These are phyloP conservation scores for Fusarium tuaranense DNA, from an alignment of 2,329 filamentous ascomycete genomes.

Conservation along the genomic window DNA sequence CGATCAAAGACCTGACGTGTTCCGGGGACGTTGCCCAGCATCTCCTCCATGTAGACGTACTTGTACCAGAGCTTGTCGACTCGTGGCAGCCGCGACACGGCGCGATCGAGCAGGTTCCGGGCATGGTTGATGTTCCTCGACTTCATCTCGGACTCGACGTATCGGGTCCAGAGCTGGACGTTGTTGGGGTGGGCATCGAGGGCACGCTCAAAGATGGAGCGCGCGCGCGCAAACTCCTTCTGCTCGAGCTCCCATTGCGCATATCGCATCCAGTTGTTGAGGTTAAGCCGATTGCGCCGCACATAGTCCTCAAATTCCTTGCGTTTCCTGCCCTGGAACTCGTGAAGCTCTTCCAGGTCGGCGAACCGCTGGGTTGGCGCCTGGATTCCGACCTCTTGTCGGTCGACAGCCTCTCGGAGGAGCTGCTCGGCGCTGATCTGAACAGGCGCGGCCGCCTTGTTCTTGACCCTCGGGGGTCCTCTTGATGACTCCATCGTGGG, in stretches of 20 bases:
- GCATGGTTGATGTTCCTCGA: slow-evolving; percentile 94
- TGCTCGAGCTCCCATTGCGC: slow-evolving; percentile 98
- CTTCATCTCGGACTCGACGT: slow-evolving; percentile 98
- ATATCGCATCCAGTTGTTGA: slow-evolving; percentile 99
- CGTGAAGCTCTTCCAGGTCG: slow-evolving; percentile 96
- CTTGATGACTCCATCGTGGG: slow-evolving; percentile 87
- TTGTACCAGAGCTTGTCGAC: slow-evolving; percentile 99
- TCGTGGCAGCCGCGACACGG: slow-evolving; percentile 90
- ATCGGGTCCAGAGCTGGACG: slow-evolving; percentile 89
- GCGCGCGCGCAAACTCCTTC: slow-evolving; percentile 92
- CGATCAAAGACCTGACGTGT: slow-evolving; percentile 95
- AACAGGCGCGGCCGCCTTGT: slow-evolving; percentile 92
- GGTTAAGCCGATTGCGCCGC: slow-evolving; percentile 90
- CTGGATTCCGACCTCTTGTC: slow-evolving; percentile 89
- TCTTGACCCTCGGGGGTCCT: slow-evolving; percentile 96
- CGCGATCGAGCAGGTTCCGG: slow-evolving; percentile 91
- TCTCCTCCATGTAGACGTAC: slow-evolving; percentile 99
- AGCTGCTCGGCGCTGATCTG: slow-evolving; percentile 98
- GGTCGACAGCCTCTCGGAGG: slow-evolving; percentile 94
- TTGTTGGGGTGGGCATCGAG: slow-evolving; percentile 92
- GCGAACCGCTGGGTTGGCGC: slow-evolving; percentile 95
- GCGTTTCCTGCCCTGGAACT: slow-evolving; percentile 94
- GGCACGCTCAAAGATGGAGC: slow-evolving; percentile 94
- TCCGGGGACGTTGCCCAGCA: slow-evolving; percentile 91
- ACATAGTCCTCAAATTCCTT: slow-evolving; percentile 99